phyloP scores from a whole-genome alignment of 306 rosid genomes.

The Begonia peltatifolia region DNA sequence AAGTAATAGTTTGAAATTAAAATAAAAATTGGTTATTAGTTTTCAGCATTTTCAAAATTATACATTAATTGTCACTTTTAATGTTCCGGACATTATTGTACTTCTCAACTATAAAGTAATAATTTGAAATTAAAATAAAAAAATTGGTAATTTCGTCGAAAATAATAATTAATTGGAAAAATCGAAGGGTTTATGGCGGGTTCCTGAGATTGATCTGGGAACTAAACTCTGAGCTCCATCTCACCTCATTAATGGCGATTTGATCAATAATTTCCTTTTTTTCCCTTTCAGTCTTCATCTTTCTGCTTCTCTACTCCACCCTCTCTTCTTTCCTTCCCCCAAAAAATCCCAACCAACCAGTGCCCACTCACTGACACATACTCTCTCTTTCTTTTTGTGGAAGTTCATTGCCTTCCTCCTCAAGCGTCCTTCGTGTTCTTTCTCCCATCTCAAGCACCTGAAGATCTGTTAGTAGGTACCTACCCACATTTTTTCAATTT shows the following conservation, averaged over 20 bases:
- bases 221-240: slow-evolving; percentile 27
- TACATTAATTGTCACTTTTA: too few relatives aligned
- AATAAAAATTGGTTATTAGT: too few relatives aligned
- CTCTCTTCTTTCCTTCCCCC: background rate
- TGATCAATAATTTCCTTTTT: background rate
- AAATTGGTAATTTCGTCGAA: background rate
- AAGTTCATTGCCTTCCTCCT: slow-evolving; percentile 11
- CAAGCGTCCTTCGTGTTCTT: slow-evolving; percentile 20
- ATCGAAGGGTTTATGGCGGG: slow-evolving; percentile 27
- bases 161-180: slow-evolving; percentile 4
- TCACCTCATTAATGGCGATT: slow-evolving; percentile 26
- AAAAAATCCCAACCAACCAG: slow-evolving; percentile 6
- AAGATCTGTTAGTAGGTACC: slow-evolving; percentile 28
- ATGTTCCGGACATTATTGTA: too few relatives aligned
- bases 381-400: slow-evolving; percentile 1
- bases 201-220: slow-evolving; percentile 31
- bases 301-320: slow-evolving; percentile 21
- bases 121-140: background rate
- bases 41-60: too few relatives aligned
- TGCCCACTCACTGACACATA: slow-evolving; percentile 2
- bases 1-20: background rate
- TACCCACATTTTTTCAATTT: slow-evolving; percentile 2
- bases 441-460: slow-evolving; percentile 27
- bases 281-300: slow-evolving; percentile 3
- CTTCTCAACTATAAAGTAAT: too few relatives aligned